Conservation (phyloP, 108 stramenopile species). For the Aurantiochytrium sp. region DNA sequence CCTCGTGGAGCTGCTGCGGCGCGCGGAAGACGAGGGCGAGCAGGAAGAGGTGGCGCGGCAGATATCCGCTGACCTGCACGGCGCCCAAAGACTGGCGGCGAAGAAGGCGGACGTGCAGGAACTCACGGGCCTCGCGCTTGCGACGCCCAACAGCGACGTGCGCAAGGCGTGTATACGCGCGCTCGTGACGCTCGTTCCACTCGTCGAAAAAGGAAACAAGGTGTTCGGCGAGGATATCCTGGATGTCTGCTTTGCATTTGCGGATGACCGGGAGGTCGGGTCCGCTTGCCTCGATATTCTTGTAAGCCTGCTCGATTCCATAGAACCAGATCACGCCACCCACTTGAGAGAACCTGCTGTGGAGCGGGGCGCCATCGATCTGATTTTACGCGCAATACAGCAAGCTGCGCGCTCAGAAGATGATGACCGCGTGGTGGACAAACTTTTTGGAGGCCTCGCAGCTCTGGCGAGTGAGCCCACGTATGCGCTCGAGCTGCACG, state of each 20-base stretch:
- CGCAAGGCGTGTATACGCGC: not conserved
- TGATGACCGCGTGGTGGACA: not conserved
- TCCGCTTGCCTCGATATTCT: not conserved
- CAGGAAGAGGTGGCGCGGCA: not conserved
- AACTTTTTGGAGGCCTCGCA: not conserved
- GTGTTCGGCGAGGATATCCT: not conserved
- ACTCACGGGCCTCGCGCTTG: not conserved
- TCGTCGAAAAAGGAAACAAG: not conserved
- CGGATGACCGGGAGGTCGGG: not conserved
- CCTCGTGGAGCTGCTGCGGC: not conserved
- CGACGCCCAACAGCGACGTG: not conserved
- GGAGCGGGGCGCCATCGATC: not conserved
- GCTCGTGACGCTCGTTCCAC: not conserved
- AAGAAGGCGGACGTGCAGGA: not conserved
- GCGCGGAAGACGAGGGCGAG: not conserved
- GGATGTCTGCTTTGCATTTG: not conserved
- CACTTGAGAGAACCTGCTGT: not conserved
- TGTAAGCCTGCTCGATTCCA: not conserved
- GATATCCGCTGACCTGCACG: not conserved
- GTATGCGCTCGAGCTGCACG: not conserved
- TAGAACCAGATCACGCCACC: not conserved
- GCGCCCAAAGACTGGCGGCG: not conserved
- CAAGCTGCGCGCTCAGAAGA: not conserved
- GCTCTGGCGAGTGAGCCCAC: not conserved
- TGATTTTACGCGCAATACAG: not conserved